phyloP scores from a whole-genome alignment of 495 filamentous ascomycete species.

The Hypoxylon intermedium region DNA sequence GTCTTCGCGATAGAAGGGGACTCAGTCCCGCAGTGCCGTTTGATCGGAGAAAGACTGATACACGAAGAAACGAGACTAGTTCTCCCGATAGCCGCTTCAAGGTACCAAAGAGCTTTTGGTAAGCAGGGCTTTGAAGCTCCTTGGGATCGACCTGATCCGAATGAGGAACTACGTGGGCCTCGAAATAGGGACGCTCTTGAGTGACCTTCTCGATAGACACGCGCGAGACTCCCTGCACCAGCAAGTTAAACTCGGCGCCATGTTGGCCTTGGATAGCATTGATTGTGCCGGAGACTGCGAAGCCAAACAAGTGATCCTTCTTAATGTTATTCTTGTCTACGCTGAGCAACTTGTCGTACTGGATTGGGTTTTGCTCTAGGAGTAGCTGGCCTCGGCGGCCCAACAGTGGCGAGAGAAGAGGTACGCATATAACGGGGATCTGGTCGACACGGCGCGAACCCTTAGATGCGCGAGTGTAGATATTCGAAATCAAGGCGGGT shows the following conservation, averaged over 20 bases:
- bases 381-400: slow-evolving; percentile 73
- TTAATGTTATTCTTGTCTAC: slow-evolving; percentile 58
- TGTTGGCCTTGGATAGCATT: slow-evolving; percentile 81
- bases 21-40: slow-evolving; percentile 68
- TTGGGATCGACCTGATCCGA: slow-evolving; percentile 35
- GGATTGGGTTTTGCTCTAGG: slow-evolving; percentile 52
- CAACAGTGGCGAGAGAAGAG: slow-evolving; percentile 73
- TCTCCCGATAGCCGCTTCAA: slow-evolving; percentile 84
- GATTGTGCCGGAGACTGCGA: slow-evolving; percentile 81
- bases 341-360: slow-evolving; percentile 64
- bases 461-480: slow-evolving; percentile 71
- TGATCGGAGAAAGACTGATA: slow-evolving; percentile 76
- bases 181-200: slow-evolving; percentile 83
- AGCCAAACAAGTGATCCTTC: slow-evolving; percentile 76
- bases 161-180: slow-evolving; percentile 69
- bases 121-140: slow-evolving; percentile 32
- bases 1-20: slow-evolving; percentile 79
- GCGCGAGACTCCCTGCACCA: slow-evolving; percentile 84
- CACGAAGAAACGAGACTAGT: slow-evolving; percentile 76
- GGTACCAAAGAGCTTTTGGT: slow-evolving; percentile 72
- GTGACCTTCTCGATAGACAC: slow-evolving; percentile 76
- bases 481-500: slow-evolving; percentile 76
- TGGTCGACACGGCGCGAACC: slow-evolving; percentile 67
- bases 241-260: slow-evolving; percentile 76
- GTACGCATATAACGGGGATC: slow-evolving; percentile 82